Evolutionary conservation across 306 rosid species (phyloP), one percentile per base, ranked within the genome.

Genomic region (Medicago arabica): DNA sequence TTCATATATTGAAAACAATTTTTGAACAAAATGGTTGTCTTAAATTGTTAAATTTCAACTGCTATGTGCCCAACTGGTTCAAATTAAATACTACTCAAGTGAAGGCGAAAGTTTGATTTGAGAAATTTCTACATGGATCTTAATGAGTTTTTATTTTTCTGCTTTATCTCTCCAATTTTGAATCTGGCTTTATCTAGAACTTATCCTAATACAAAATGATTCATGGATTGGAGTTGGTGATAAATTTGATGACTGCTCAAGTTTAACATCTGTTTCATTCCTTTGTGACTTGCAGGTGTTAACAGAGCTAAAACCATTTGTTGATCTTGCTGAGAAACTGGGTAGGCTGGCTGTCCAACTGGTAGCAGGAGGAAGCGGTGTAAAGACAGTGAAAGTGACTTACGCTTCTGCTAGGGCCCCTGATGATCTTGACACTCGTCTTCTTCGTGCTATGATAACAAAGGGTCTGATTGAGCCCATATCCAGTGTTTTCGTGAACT

Each of bases 381-480:
- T 96, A 51, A 96, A 96, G 81, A 88, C 80, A 25, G 98, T 96
- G 69, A 92, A 90, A 84, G 99, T 96, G 57, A 74, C 93, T 21
- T 96, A 96, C 69, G 92, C 92, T 40, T 92, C 98, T 25, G 76
- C 97, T 0, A 90, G 99, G 83, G 98, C 92, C 31, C 96, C 97
- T 25, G 98, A 96, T 86, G 98, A 96, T 80, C 96, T 96, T 69
- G 99, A 96, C 85, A 92, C 99, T 25, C 91, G 99, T 72, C 83
- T 96, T 71, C 91, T 96, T 36, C 99, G 99, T 50, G 99, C 99
- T 80, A 96, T 96, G 99, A 96, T 96, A 80, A 92, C 85, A 38
- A 92, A 95, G 90, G 99, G 99, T 83, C 87, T 96, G 69, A 92
- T 96, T 47, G 99, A 96, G 84, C 99, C 99, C 9, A 96, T 96